phyloP scores from a whole-genome alignment of 148 eudicot genomes.

The Talinum fruticosum region DNA sequence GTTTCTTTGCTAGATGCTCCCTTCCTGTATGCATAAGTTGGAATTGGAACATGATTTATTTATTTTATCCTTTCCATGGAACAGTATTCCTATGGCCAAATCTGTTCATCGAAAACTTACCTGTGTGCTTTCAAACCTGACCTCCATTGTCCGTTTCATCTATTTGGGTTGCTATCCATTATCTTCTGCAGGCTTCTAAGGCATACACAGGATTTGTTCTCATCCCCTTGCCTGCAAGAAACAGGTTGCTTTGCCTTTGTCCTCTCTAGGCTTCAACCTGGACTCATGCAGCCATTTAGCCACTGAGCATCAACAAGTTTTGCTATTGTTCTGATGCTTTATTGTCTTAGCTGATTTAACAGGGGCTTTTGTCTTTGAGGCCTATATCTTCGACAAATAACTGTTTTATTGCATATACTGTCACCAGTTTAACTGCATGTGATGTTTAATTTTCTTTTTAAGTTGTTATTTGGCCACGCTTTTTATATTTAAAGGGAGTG shows the following conservation, averaged over 20 bases:
- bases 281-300: not conserved
- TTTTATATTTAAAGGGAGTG: not conserved
- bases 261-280: not conserved
- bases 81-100: not conserved
- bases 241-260: not conserved
- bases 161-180: not conserved
- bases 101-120: not conserved
- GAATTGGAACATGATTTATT: not conserved
- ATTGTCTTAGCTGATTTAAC: not conserved
- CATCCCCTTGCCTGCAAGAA: not conserved
- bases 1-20: not conserved
- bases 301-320: not conserved
- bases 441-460: not conserved
- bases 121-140: not conserved
- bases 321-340: not conserved
- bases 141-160: not conserved
- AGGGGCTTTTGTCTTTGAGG: constrained; percentile 2
- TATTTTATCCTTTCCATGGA: not conserved
- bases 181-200: not conserved
- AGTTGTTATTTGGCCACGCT: not conserved
- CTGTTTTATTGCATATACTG: not conserved
- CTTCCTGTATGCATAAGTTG: not conserved
- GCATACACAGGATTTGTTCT: not conserved
- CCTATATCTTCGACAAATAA: not conserved
- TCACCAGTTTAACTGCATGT: not conserved